Conservation (phyloP, 352 stramenopile species). For the Blastocystis sp. region DNA sequence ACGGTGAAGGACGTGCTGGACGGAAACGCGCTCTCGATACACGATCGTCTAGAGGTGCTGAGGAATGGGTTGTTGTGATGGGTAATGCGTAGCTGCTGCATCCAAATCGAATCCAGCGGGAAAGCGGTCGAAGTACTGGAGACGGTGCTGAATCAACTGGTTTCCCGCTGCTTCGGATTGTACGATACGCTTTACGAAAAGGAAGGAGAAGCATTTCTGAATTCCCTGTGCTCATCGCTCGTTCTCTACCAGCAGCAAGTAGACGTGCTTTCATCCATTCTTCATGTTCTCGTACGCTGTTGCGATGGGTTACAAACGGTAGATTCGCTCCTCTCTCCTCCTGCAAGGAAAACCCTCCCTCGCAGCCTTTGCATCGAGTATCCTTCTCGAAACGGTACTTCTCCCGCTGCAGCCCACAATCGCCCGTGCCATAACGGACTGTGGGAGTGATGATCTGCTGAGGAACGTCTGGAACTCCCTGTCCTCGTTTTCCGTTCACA, state of each 20-base stretch:
- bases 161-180: not conserved
- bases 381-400: not conserved
- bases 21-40: not conserved
- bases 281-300: not conserved
- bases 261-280: not conserved
- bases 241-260: not conserved
- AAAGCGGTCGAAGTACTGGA: not conserved
- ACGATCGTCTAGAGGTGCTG: not conserved
- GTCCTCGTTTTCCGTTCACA: not conserved
- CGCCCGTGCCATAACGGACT: not conserved
- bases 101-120: not conserved
- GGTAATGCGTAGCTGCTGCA: not conserved
- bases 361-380: not conserved
- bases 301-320: not conserved
- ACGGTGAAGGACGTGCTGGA: not conserved
- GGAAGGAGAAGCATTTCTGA: not conserved
- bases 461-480: not conserved
- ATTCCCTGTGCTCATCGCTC: not conserved
- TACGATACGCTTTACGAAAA: not conserved
- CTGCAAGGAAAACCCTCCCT: not conserved
- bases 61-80: not conserved
- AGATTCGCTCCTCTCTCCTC: not conserved
- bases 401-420: not conserved
- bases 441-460: not conserved
- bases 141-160: not conserved